Evolutionary conservation across 1,284 basidiomycete species (phyloP).

Genomic region (Microbotryomycetes sp.): DNA sequence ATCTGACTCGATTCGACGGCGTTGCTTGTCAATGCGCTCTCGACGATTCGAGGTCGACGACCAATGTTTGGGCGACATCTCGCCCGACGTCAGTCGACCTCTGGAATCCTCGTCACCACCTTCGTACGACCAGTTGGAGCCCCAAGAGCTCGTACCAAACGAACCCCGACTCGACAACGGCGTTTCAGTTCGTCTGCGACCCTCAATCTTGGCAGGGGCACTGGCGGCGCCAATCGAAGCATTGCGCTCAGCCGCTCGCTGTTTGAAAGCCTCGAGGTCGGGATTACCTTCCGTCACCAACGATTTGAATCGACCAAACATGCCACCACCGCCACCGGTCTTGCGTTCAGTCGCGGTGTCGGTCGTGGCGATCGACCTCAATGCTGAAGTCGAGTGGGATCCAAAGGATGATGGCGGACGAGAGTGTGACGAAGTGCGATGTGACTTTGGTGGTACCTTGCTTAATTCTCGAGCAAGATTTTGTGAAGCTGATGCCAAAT

Average conservation of each 20-base stretch:
- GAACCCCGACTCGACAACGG: conserved; percentile 24
- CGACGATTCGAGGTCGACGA: conserved; percentile 26
- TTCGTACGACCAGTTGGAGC: conserved; percentile 17
- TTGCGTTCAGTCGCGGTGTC: background rate
- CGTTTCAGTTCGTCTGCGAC: conserved; percentile 11
- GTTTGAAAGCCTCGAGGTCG: conserved; percentile 37
- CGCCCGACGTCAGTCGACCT: conserved; percentile 5
- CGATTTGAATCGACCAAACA: conserved; percentile 33
- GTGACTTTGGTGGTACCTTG: conserved; percentile 43
- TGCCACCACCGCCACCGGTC: conserved; percentile 15
- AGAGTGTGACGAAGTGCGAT: conserved; percentile 7
- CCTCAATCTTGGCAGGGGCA: conserved; percentile 35
- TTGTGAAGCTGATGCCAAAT: conserved; percentile 71
- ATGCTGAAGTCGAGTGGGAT: conserved; percentile 26
- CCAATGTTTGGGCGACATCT: conserved; percentile 23
- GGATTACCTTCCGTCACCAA: conserved; percentile 37
- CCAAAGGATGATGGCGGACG: conserved; percentile 5
- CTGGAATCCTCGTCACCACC: conserved; percentile 2
- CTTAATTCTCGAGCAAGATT: conserved; percentile 75
- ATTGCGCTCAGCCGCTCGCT: conserved; percentile 34
- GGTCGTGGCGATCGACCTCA: background rate
- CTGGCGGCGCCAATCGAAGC: conserved; percentile 25
- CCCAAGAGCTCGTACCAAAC: conserved; percentile 22
- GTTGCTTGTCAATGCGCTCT: conserved; percentile 26
- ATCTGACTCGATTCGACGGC: background rate